phyloP scores from a whole-genome alignment of 148 eudicot species.

The Hydrangea macrophylla region DNA sequence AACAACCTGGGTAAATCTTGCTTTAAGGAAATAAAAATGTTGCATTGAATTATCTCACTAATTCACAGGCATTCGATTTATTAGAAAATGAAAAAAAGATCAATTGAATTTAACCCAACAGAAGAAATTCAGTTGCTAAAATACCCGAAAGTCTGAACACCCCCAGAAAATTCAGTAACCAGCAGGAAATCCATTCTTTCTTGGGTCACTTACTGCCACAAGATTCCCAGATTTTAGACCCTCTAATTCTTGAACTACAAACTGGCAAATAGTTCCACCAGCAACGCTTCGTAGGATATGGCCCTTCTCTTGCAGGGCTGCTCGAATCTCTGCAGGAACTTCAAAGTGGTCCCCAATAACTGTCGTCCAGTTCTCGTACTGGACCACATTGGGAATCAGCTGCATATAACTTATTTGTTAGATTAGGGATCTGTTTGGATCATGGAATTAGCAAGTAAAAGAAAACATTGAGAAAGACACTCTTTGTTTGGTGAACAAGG shows the following conservation, averaged over 20 bases:
- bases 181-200: constrained; percentile 49
- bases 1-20: too few relatives aligned
- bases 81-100: too few relatives aligned
- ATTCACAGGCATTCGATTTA: too few relatives aligned
- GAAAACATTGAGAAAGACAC: too few relatives aligned
- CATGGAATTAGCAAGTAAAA: too few relatives aligned
- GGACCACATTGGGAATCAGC: constrained; percentile 41
- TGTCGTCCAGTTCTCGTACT: constrained; percentile 46
- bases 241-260: constrained; percentile 28
- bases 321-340: constrained; percentile 25
- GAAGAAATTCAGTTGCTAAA: too few relatives aligned
- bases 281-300: constrained; percentile 31
- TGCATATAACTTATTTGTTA: constrained; percentile 9
- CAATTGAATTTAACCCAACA: too few relatives aligned
- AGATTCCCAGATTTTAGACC: constrained; percentile 16
- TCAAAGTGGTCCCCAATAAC: constrained; percentile 40
- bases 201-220: constrained; percentile 39
- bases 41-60: too few relatives aligned
- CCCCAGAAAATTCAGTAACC: constrained; percentile 22
- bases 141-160: background rate
- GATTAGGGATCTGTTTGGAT: background rate
- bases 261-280: constrained; percentile 38
- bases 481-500: too few relatives aligned
- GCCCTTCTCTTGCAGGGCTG: constrained; percentile 29
- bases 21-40: too few relatives aligned